phyloP scores from a whole-genome alignment of 768 basidiomycete genomes.

The Serendipita sp. region DNA sequence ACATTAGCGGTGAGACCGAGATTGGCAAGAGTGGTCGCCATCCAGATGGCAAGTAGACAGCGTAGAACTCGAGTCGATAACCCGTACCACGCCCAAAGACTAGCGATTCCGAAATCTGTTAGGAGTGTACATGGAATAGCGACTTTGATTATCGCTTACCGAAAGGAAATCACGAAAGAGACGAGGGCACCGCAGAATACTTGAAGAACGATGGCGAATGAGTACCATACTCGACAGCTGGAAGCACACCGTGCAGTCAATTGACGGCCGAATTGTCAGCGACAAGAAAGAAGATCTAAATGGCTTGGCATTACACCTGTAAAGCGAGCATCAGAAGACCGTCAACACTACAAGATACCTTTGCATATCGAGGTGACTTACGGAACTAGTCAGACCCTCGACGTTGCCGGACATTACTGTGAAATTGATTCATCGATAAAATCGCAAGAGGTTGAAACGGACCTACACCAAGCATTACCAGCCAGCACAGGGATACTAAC shows the following conservation, averaged over 20 bases:
- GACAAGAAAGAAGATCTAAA: not conserved
- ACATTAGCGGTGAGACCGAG: not conserved
- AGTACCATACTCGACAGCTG: not conserved
- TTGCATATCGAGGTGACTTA: not conserved
- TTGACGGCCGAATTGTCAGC: not conserved
- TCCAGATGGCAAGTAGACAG: not conserved
- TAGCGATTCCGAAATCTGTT: not conserved
- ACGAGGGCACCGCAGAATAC: not conserved
- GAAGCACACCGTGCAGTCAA: not conserved
- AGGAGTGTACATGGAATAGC: not conserved
- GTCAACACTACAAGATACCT: not conserved
- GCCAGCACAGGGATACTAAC: not conserved
- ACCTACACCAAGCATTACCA: not conserved
- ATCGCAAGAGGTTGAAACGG: not conserved
- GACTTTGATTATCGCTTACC: not conserved
- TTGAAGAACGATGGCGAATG: not conserved
- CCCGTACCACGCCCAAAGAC: not conserved
- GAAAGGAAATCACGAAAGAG: not conserved
- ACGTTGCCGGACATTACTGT: not conserved
- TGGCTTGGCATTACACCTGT: not conserved
- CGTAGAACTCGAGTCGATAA: not conserved
- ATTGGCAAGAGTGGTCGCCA: not conserved
- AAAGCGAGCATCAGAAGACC: no score
- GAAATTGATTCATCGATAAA: not conserved
- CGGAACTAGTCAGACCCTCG: not conserved